These are phyloP conservation scores for Talaromyces rugulosus DNA, from an alignment of 2,329 filamentous ascomycete genomes.

Conservation along the genomic window DNA sequence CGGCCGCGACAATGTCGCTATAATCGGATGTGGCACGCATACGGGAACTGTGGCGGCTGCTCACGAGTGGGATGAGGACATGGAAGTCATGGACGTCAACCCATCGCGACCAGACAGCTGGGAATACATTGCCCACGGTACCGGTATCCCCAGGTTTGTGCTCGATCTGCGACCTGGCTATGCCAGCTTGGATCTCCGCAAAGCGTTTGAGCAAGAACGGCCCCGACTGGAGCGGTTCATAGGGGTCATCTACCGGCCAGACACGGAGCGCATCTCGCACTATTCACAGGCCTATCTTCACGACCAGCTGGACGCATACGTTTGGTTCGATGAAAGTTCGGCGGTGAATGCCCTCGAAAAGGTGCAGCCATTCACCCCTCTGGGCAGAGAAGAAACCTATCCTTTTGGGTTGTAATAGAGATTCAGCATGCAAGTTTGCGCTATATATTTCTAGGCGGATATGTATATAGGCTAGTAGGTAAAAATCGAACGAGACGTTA, in stretches of 20 bases:
- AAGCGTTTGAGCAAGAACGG: slow-evolving; percentile 32
- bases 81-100: slow-evolving; percentile 47
- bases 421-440: not conserved
- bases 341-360: slow-evolving; percentile 45
- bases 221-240: slow-evolving; percentile 48
- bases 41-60: slow-evolving; percentile 52
- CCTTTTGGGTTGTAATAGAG: slow-evolving; percentile 45
- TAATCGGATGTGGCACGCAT: slow-evolving; percentile 48
- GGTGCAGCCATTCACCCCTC: slow-evolving; percentile 21
- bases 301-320: slow-evolving; percentile 47
- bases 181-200: slow-evolving; percentile 32
- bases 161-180: slow-evolving; percentile 42
- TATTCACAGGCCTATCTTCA: slow-evolving; percentile 46
- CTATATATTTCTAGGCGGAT: not conserved
- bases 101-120: slow-evolving; percentile 47
- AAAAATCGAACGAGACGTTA: not conserved
- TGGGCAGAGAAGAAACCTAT: slow-evolving; percentile 48
- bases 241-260: slow-evolving; percentile 50
- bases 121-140: slow-evolving; percentile 47
- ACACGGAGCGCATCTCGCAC: slow-evolving; percentile 48
- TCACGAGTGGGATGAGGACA: slow-evolving; percentile 48
- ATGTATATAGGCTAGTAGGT: not conserved
- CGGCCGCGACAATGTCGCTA: slow-evolving; percentile 36
- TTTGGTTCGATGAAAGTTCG: slow-evolving; percentile 48
- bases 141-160: slow-evolving; percentile 42